Conservation (phyloP, 805 yeast genomes). For the Torulaspora franciscae region DNA sequence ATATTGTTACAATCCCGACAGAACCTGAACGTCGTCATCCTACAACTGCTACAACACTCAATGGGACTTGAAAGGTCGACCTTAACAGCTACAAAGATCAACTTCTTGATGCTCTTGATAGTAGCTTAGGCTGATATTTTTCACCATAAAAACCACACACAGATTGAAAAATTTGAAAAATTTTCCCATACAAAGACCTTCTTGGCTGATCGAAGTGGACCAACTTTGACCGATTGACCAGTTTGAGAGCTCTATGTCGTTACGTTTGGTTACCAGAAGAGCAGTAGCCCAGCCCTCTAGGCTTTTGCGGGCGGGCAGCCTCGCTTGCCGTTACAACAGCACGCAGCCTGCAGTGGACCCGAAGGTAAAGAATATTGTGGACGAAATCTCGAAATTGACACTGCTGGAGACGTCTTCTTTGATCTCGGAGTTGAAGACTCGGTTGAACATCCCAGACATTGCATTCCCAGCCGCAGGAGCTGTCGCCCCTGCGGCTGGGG, state of each 20-base stretch:
- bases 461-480: constrained; percentile 70
- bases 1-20: constrained; percentile 96
- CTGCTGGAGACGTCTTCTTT: constrained; percentile 87
- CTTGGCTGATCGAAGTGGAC: background rate
- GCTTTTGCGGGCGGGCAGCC: constrained; percentile 9
- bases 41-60: background rate
- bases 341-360: constrained; percentile 65
- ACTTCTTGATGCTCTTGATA: background rate
- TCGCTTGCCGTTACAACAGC: constrained; percentile 34
- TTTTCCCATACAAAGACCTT: constrained; percentile 4
- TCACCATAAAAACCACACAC: background rate
- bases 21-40: constrained; percentile 89
- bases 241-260: constrained; percentile 12
- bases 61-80: background rate
- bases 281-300: constrained; percentile 11
- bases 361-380: constrained; percentile 81
- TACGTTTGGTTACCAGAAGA: constrained; percentile 22
- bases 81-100: background rate
- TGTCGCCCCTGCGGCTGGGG: constrained; percentile 47
- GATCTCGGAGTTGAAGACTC: constrained; percentile 70
- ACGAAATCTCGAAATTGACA: constrained; percentile 85
- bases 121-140: background rate
- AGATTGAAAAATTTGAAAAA: constrained; percentile 7
- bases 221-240: background rate
- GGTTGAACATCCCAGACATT: constrained; percentile 90